Conservation (phyloP, 2,329 filamentous ascomycete genomes). For the Dothiorella sarmentorum region DNA sequence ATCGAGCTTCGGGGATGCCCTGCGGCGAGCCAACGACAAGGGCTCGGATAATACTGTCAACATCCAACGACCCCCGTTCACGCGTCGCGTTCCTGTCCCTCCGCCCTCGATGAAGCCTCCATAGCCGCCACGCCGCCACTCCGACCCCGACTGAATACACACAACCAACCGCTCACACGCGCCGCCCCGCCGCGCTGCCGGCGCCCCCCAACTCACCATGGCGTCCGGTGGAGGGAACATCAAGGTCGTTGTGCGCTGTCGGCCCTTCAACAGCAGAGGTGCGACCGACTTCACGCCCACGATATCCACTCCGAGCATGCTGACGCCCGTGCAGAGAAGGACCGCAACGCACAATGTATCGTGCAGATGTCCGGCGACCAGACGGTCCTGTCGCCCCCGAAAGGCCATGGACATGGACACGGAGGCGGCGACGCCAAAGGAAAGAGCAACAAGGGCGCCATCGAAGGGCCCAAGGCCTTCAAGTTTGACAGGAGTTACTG, state of each 20-base stretch:
- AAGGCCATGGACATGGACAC: no score
- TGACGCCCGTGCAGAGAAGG: slow-evolving; percentile 64
- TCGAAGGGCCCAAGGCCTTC: slow-evolving; percentile 75
- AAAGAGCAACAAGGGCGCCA: slow-evolving; percentile 63
- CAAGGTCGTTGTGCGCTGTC: slow-evolving; percentile 96
- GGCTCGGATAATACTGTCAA: slow-evolving; percentile 14
- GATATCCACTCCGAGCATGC: background rate
- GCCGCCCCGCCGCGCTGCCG: slow-evolving; percentile 11
- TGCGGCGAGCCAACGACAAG: slow-evolving; percentile 6
- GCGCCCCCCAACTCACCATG: slow-evolving; percentile 45
- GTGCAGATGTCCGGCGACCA: slow-evolving; percentile 94
- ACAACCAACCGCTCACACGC: background rate
- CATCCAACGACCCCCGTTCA: slow-evolving; percentile 10
- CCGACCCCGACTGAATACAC: background rate
- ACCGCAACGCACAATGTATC: slow-evolving; percentile 91
- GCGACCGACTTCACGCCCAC: slow-evolving; percentile 28
- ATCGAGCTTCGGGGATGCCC: slow-evolving; percentile 10
- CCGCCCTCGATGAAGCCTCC: slow-evolving; percentile 18
- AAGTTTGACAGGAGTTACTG: slow-evolving; percentile 97
- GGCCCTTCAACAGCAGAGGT: slow-evolving; percentile 96
- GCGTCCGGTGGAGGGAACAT: slow-evolving; percentile 87
- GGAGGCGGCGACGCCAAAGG: slow-evolving; percentile 51
- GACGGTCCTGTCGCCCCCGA: slow-evolving; percentile 77
- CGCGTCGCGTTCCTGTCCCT: slow-evolving; percentile 1
- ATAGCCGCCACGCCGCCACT: background rate